phyloP scores from a whole-genome alignment of 2,329 filamentous ascomycete species.

The Bretziella fagacearum region DNA sequence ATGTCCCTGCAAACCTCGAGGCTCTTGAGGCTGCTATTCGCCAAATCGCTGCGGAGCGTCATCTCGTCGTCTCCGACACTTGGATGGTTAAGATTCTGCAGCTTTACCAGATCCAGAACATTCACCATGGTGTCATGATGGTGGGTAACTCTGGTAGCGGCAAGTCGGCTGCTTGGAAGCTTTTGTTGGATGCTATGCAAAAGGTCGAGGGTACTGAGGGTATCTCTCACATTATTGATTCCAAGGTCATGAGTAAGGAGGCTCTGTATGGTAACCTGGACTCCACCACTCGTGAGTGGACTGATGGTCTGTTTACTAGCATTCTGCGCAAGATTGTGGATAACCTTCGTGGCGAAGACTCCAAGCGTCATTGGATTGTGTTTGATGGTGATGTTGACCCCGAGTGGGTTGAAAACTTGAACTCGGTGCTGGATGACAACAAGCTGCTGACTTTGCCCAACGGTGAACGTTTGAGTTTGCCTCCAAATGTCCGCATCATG shows the following conservation, averaged over 20 bases:
- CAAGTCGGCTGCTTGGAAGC: constrained; percentile 89
- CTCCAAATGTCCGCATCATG: constrained; percentile 94
- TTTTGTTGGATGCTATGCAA: constrained; percentile 79
- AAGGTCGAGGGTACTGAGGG: constrained; percentile 83
- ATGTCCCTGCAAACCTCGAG: constrained; percentile 74
- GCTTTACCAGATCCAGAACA: constrained; percentile 91
- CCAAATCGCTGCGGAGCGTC: constrained; percentile 64
- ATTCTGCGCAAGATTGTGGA: constrained; percentile 97
- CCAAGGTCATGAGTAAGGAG: constrained; percentile 99
- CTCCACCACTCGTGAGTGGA: constrained; percentile 96
- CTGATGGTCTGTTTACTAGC: constrained; percentile 92
- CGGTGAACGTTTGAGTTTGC: constrained; percentile 89
- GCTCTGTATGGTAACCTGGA: constrained; percentile 90
- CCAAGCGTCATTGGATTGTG: constrained; percentile 97
- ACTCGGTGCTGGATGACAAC: constrained; percentile 98
- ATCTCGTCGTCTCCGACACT: constrained; percentile 75
- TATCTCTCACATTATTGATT: constrained; percentile 93
- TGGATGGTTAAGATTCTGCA: constrained; percentile 98
- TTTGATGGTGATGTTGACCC: constrained; percentile 98
- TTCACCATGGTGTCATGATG: constrained; percentile 99
- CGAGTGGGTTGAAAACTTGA: constrained; percentile 99
- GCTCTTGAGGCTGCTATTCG: constrained; percentile 67
- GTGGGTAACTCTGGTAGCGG: constrained; percentile 94
- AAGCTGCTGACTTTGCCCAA: constrained; percentile 94
- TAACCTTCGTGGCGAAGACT: constrained; percentile 91